Base-by-base conservation (phyloP, 345 rosid genomes). In the Aquilaria yunnanensis region DNA sequence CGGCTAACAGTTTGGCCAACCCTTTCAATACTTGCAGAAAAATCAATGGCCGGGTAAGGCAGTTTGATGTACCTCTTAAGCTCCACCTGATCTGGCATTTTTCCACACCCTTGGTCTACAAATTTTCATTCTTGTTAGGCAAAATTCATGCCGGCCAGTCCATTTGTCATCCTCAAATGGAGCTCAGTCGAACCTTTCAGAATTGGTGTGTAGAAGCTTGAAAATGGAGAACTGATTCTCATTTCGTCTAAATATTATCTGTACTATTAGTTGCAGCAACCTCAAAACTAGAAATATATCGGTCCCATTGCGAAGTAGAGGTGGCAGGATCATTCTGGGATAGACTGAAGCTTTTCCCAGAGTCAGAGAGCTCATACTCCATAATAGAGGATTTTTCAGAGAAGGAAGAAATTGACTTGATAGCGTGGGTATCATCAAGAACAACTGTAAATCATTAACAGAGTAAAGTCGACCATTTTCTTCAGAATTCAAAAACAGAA, bases 371-470 rank as follows among this genome's bases (percentile, higher is more conserved):
- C 53, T 31, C 59, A 70, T 73, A 71, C 52, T 72, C 82, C 55
- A 71, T 14, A 56, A 60, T 69, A 23, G 81, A 78, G 57, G 70
- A 56, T 41, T 71, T 69, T 60, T 74, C 45, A 43, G 83, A 76
- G 16, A 88, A 81, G 64, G 23, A 23, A 0, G 23, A 23, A 23
- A 23, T 23, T 23, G 96, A 90, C 71, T 94, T 94, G 68, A 94
- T 90, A 65, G 81, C 85, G 74, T 94, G 99, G 50, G 97, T 97
- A 78, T 94, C 99, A 60, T 94, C 99, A 72, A 94, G 97, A 81
- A 94, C 89, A 70, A 94, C 87, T 77, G 97, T 85, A 72, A 82
- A 88, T 97, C 99, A 94, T 56, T 76, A 62, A 94, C 82, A 5
- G 96, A 81, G 75, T 74, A 84, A 60, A 94, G 76, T 46, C 90